These are phyloP conservation scores for Mallotus japonicus DNA, from an alignment of 441 rosid species.

Conservation along the genomic window DNA sequence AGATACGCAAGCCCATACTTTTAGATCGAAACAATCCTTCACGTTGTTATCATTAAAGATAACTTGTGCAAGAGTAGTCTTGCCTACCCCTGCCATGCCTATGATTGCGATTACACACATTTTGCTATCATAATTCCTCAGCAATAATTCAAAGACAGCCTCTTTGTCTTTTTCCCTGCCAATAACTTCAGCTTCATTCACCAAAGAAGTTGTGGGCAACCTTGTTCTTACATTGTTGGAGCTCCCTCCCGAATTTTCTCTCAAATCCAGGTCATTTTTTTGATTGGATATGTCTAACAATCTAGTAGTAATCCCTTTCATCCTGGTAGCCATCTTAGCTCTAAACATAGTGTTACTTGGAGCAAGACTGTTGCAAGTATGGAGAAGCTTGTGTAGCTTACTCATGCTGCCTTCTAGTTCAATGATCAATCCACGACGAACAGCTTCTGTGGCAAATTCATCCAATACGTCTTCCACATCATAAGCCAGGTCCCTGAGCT, in stretches of 20 bases:
- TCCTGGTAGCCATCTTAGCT: neutral
- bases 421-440: neutral
- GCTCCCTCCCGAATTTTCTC: neutral
- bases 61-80: slow-evolving; percentile 27
- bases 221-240: neutral
- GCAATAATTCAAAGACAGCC: slow-evolving; percentile 2
- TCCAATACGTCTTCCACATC: slow-evolving; percentile 26
- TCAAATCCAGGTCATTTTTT: neutral
- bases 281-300: neutral
- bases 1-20: slow-evolving; percentile 27
- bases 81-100: slow-evolving; percentile 22
- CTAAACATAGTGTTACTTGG: neutral
- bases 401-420: slow-evolving; percentile 1
- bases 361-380: neutral
- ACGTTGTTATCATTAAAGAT: slow-evolving; percentile 18
- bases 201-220: slow-evolving; percentile 18
- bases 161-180: slow-evolving; percentile 22
- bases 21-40: slow-evolving; percentile 12
- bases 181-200: slow-evolving; percentile 11
- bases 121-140: neutral
- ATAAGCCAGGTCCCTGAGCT: slow-evolving; percentile 30
- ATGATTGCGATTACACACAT: slow-evolving; percentile 16
- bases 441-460: slow-evolving; percentile 18
- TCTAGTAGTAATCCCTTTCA: slow-evolving; percentile 3
- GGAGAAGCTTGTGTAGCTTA: slow-evolving; percentile 9